A percentile compares a stretch with the other conserved stretches of the same genome.
Conservation (phyloP, 192 early-diverging fungal genomes). For the Coemansia sp. region DNA sequence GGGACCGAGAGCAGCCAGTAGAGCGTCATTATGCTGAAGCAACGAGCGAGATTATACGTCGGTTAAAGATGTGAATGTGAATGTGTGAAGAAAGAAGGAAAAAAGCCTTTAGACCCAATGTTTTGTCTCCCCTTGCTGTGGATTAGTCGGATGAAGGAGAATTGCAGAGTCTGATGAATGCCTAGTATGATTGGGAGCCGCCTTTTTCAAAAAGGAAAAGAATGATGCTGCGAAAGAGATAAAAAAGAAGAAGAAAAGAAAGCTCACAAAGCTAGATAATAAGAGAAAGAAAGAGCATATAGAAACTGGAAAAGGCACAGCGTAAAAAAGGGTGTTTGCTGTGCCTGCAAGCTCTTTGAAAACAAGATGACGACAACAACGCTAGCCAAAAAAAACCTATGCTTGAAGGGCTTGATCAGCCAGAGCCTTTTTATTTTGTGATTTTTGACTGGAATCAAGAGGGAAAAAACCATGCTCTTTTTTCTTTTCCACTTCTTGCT, state of each 20-base stretch:
- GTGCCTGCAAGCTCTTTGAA: too few species aligned
- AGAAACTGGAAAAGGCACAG: not conserved
- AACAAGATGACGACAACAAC: too few species aligned
- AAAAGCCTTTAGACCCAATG: too few species aligned
- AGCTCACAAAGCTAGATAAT: not conserved
- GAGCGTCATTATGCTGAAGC: conserved; percentile 33
- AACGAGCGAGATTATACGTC: not conserved
- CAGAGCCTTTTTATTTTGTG: too few species aligned
- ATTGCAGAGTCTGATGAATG: not conserved
- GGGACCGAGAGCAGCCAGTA: conserved; percentile 86
- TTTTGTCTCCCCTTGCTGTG: too few species aligned
- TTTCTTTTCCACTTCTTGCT: not conserved
- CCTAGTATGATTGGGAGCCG: too few species aligned
- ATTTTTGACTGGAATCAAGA: too few species aligned
- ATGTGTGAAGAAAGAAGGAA: not conserved
- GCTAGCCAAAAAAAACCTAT: too few species aligned
- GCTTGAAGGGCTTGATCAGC: too few species aligned
- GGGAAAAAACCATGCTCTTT: too few species aligned
- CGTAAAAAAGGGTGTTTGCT: too few species aligned
- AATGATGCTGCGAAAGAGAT: not conserved
- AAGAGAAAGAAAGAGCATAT: not conserved
- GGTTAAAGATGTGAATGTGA: not conserved
- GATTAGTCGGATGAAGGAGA: not conserved
- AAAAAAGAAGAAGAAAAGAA: not conserved
- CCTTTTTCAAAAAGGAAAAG: not conserved